Base-by-base conservation (phyloP, 331 rosid species). In the Spiraea crenata region DNA sequence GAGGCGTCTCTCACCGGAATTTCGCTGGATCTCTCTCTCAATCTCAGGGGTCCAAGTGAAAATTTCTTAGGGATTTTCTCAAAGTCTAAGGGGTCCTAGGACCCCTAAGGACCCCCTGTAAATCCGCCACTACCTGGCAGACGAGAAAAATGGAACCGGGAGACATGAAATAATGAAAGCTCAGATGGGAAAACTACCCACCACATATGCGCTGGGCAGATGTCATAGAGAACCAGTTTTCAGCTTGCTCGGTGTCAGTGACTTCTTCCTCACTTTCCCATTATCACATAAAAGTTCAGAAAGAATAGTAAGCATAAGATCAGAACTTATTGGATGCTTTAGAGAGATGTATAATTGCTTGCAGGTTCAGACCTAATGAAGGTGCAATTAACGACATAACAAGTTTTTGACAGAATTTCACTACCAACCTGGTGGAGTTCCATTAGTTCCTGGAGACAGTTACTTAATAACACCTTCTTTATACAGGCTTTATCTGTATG, bases 241-340 rank as follows among this genome's bases (percentile, higher is more conserved):
- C 99, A 49, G 99, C 99, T 85, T 93, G 99, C 70, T 93, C 99
- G 45, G 92, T 91, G 82, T 93, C 99, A 1, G 96, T 91, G 63
- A 93, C 92, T 85, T 93, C 99, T 87, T 93, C 99, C 82, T 93
- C 99, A 44, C 88, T 93, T 83, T 93, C 99, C 99, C 91, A 83
- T 72, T 76, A 80, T 73, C 60, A 15, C 20, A 58, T 48, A 70
- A 77, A 71, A 58, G 20, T 6, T 57, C 16, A 59, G 10, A n/a
- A n/a, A n/a, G 63, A 37, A 54, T 11, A 47, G 39, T 74, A 17
- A 65, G 46, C 55, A 17, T 17, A 60, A 42, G 40, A 64, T 19
- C 60, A 16, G 16, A 35, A 15, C 13, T 37, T 46, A 14, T 44
- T 13, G 15, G 3, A 37, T 60, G 65, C 63, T 75, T 48, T n/a